These are phyloP conservation scores for Kwoniella sp. DNA, from an alignment of 768 basidiomycete species.

Conservation along the genomic window DNA sequence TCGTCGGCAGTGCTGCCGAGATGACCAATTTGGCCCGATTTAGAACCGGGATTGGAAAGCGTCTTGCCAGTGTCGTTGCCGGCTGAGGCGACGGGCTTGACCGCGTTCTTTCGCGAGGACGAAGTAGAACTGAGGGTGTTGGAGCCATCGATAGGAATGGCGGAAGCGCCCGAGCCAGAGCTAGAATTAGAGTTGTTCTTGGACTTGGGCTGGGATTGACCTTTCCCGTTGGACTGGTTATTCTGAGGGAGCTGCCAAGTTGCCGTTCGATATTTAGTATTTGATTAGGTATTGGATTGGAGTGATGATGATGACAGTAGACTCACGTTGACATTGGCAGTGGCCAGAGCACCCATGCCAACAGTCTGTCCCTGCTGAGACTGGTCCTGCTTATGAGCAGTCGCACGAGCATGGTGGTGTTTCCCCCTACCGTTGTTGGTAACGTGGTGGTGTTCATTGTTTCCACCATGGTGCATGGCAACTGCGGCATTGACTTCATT, in stretches of 20 bases:
- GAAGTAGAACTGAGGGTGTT: conserved; percentile 5
- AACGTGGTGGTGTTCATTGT: neutral
- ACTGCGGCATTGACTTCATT: neutral
- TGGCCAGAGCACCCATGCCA: neutral
- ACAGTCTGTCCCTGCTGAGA: neutral
- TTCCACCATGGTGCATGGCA: neutral
- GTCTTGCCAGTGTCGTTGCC: conserved; percentile 4
- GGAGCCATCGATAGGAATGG: neutral
- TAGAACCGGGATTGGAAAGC: conserved; percentile 8
- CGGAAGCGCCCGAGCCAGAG: neutral
- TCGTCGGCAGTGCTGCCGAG: conserved; percentile 9
- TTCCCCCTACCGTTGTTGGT: neutral
- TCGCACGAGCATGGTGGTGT: conserved; percentile 5
- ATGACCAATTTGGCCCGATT: conserved; percentile 2
- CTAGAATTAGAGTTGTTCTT: neutral
- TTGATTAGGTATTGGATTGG: too few species aligned
- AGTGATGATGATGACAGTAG: too few species aligned
- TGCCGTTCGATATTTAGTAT: too few species aligned
- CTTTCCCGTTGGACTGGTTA: neutral
- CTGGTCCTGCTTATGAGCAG: neutral
- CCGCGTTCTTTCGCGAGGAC: neutral
- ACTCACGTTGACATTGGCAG: neutral
- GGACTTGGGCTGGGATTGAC: conserved; percentile 5
- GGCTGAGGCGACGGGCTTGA: neutral
- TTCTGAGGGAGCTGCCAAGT: too few species aligned